Percentiles rank a stretch among this genome's conserved stretches.
Evolutionary conservation across 2,329 filamentous ascomycete genomes (phyloP).

Genomic region (Anthostomella pinea): DNA sequence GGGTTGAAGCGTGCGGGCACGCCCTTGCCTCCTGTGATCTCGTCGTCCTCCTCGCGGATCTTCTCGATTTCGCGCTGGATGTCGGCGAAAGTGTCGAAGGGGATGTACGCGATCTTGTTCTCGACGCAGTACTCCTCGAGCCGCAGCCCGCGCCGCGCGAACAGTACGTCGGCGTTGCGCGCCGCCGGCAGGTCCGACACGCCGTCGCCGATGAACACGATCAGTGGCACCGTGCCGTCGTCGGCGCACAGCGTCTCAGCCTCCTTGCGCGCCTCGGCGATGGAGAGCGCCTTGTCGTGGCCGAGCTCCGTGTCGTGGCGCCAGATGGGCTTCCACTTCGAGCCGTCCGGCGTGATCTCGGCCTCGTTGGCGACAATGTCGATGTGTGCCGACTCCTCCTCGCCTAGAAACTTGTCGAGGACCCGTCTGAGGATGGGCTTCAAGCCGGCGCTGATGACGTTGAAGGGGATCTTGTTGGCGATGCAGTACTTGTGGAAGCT

Average conservation of each 20-base stretch:
- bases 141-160: conserved; percentile 61
- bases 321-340: conserved; percentile 64
- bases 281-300: conserved; percentile 65
- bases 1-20: conserved; percentile 63
- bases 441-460: conserved; percentile 66
- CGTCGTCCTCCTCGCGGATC: conserved; percentile 57
- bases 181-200: conserved; percentile 66
- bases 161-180: conserved; percentile 64
- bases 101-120: conserved; percentile 56
- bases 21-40: conserved; percentile 58
- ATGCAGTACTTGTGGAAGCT: conserved; percentile 64
- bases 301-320: conserved; percentile 61
- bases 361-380: conserved; percentile 69
- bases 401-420: conserved; percentile 62
- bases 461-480: conserved; percentile 62
- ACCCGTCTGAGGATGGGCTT: conserved; percentile 62
- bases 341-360: conserved; percentile 55
- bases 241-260: conserved; percentile 50
- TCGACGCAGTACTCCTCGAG: conserved; percentile 66
- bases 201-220: conserved; percentile 69
- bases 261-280: conserved; percentile 56
- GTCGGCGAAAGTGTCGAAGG: conserved; percentile 65
- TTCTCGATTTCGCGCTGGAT: conserved; percentile 58
- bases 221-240: conserved; percentile 61
- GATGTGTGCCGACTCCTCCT: conserved; percentile 56